Conservation (phyloP, 441 rosid species). For the Francoa sonchifolia region DNA sequence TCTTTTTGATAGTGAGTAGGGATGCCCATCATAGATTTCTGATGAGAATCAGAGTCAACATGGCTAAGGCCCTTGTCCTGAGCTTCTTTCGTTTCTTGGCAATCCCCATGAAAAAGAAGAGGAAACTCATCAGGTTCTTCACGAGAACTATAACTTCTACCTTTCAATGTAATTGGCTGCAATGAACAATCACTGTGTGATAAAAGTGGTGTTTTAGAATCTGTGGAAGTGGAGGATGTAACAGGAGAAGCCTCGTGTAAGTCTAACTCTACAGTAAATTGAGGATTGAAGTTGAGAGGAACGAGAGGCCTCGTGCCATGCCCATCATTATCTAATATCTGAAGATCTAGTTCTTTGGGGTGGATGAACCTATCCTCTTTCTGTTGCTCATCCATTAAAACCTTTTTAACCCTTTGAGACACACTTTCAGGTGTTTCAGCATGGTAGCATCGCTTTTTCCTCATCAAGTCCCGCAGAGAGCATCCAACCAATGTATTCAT, state of each 20-base stretch:
- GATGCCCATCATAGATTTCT: slow-evolving; percentile 38
- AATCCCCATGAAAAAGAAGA: slow-evolving; percentile 29
- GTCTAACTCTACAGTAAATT: slow-evolving; percentile 5
- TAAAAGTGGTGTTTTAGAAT: slow-evolving; percentile 6
- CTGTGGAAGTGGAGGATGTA: too few relatives aligned
- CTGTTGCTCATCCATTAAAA: slow-evolving; percentile 17
- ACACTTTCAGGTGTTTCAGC: slow-evolving; percentile 31
- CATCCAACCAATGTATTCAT: slow-evolving; percentile 28
- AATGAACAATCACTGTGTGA: slow-evolving; percentile 7
- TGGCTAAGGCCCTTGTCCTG: slow-evolving; percentile 12
- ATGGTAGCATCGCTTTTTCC: slow-evolving; percentile 50
- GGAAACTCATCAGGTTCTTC: slow-evolving; percentile 23
- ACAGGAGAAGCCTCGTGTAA: slow-evolving; percentile 1
- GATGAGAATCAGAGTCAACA: slow-evolving; percentile 14
- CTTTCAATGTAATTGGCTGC: slow-evolving; percentile 5
- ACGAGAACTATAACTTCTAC: neutral
- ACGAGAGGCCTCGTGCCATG: slow-evolving; percentile 10
- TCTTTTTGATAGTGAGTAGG: slow-evolving; percentile 66
- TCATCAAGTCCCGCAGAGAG: slow-evolving; percentile 86
- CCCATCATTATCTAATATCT: slow-evolving; percentile 10
- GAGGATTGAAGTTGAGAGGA: slow-evolving; percentile 8
- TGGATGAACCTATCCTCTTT: slow-evolving; percentile 9
- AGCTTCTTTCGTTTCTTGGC: slow-evolving; percentile 18
- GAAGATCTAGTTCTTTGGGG: slow-evolving; percentile 25
- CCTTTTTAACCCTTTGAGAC: slow-evolving; percentile 24